Percentiles rank a stretch among this genome's conserved stretches.
phyloP scores from a whole-genome alignment of 768 basidiomycete genomes.

The Podaxis carcinomalis region DNA sequence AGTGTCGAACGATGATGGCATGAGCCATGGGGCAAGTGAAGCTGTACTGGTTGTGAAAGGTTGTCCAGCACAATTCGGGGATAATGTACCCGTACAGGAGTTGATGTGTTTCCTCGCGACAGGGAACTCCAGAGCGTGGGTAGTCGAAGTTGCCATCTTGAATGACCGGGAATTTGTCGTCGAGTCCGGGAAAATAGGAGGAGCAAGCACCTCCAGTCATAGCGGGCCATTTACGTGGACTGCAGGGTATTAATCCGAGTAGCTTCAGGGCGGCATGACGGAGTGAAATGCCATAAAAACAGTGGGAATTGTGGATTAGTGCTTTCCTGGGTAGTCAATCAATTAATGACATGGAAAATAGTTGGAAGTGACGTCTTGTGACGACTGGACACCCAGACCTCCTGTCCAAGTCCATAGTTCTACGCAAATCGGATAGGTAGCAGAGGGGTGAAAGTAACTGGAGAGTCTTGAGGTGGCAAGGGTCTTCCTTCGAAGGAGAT shows the following conservation, averaged over 20 bases:
- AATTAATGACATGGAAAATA: not conserved
- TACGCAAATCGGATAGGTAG: not conserved
- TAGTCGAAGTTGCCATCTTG: not conserved
- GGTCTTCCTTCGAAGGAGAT: not conserved
- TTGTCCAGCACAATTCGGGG: not conserved
- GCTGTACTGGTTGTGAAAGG: too few species aligned
- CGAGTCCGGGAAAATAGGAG: slow-evolving; percentile 9
- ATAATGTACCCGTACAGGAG: not conserved
- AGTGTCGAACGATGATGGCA: not conserved
- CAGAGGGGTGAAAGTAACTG: not conserved
- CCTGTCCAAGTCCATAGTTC: not conserved
- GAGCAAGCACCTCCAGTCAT: not conserved
- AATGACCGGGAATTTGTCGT: not conserved
- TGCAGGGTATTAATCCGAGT: not conserved
- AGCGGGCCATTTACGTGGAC: not conserved
- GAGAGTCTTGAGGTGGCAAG: not conserved
- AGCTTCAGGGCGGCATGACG: not conserved
- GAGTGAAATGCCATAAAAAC: not conserved
- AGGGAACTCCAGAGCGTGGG: not conserved
- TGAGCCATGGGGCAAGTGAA: not conserved
- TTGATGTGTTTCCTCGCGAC: not conserved
- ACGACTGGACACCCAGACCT: not conserved
- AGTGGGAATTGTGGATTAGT: not conserved
- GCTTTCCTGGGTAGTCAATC: not conserved
- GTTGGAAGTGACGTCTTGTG: not conserved